phyloP scores from a whole-genome alignment of 78 protist species.

The Dictyostelium brefeldianum region DNA sequence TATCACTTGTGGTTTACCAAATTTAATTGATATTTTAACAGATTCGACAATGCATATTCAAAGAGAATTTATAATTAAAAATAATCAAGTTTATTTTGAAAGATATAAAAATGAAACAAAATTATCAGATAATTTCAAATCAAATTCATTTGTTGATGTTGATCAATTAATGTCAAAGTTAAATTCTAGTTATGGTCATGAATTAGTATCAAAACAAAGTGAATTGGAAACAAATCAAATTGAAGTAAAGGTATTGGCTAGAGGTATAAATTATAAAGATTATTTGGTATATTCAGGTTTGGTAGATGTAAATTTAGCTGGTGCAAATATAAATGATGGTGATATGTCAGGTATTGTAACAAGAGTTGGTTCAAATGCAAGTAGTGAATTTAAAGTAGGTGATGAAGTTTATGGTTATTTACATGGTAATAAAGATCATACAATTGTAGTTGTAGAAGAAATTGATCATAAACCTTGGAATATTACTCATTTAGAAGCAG shows the following conservation, averaged over 20 bases:
- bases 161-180: no score
- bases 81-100: no score
- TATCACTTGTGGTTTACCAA: no score
- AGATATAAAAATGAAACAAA: no score
- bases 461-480: constrained; percentile 1
- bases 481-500: constrained; percentile 7
- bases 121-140: no score
- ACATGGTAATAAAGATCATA: neutral
- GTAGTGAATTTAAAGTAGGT: constrained; percentile 16
- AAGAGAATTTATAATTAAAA: no score
- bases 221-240: constrained; percentile 27
- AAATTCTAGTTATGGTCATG: neutral
- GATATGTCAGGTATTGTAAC: constrained; percentile 27
- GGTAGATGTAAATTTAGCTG: neutral
- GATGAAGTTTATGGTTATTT: constrained; percentile 7
- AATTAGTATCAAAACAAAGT: neutral
- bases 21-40: no score
- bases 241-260: constrained; percentile 41
- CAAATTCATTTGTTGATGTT: no score
- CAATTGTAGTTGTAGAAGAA: neutral
- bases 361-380: neutral
- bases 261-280: constrained; percentile 64
- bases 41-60: no score
- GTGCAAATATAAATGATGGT: no score
- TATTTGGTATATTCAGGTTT: constrained; percentile 36